Evolutionary conservation across 805 yeast genomes (phyloP), one percentile per base, ranked within the genome.

Genomic region (Pichia scutulata): DNA sequence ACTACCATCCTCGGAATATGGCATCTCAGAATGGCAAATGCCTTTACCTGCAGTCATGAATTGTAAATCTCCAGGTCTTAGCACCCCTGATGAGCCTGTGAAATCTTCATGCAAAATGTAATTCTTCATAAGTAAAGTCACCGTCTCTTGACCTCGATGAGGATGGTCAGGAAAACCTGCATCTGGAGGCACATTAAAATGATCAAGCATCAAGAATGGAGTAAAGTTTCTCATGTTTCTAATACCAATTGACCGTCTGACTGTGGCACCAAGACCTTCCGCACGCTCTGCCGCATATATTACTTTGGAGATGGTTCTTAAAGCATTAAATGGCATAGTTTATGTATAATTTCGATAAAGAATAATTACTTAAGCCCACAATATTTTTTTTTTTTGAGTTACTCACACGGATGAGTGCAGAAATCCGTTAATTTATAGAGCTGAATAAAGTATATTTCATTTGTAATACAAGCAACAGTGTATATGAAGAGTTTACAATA

Each of bases 31-130:
- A 65, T 88, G 96, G 49, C 86, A 86, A 37, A 88, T 80, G 46
- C 95, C 97, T 58, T 76, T 77, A 52, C 96, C 96, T 6, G 96
- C 96, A 25, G 96, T 89, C 96, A 89, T 89, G 66, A 89, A 88
- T 66, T 89, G 97, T 57, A 89, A 71, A 64, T 89, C 97, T 51
- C 96, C 96, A 8, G 88, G 80, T 54, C 77, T 74, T 48, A 89
- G 69, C 9, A 86, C 73, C 50, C 96, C 96, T 48, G 77, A 74
- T n/a, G 84, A 70, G 1, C 96, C 96, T 2, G 95, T 86, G 68
- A 89, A 87, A 64, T 89, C 97, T 62, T 84, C 89, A 63, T 86
- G 95, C 6, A 87, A 85, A 66, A 86, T 69, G 56, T 76, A 78
- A 39, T 92, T 92, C 44, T 78, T 72, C 51, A 78, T 68, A 46